Evolutionary conservation across 352 stramenopile genomes (phyloP).

Genomic region (Globisporangium viniferum): DNA sequence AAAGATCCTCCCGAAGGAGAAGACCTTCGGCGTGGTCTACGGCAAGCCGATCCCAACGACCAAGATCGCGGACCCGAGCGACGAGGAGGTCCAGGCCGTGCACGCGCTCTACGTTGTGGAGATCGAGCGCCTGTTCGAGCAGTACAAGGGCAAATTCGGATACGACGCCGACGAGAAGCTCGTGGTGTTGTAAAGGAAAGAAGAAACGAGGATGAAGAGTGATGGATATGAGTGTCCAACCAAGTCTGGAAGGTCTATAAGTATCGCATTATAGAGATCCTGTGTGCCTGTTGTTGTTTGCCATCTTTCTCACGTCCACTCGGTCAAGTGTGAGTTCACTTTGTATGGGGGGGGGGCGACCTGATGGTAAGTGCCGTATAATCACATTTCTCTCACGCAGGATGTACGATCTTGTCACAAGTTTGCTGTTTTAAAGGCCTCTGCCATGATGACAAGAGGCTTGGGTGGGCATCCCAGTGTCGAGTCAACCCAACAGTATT

Average conservation of each 20-base stretch:
- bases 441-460: no score
- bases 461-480: no score
- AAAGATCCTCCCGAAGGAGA: constrained; percentile 47
- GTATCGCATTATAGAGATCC: no score
- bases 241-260: not conserved
- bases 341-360: no score
- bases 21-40: constrained; percentile 72
- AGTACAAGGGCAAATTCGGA: not conserved
- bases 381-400: no score
- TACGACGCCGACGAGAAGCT: not conserved
- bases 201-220: not conserved
- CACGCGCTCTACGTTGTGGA: constrained; percentile 32
- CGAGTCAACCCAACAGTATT: no score
- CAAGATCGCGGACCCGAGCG: constrained; percentile 47
- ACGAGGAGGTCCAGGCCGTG: constrained; percentile 50
- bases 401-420: no score
- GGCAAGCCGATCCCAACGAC: constrained; percentile 61
- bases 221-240: not conserved
- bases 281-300: no score
- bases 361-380: no score
- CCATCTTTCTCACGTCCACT: no score
- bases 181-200: not conserved
- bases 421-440: no score
- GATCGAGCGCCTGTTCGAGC: not conserved
- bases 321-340: no score